phyloP scores from a whole-genome alignment of 371 early-diverging fungal species.

The Lichtheimia ornata region DNA sequence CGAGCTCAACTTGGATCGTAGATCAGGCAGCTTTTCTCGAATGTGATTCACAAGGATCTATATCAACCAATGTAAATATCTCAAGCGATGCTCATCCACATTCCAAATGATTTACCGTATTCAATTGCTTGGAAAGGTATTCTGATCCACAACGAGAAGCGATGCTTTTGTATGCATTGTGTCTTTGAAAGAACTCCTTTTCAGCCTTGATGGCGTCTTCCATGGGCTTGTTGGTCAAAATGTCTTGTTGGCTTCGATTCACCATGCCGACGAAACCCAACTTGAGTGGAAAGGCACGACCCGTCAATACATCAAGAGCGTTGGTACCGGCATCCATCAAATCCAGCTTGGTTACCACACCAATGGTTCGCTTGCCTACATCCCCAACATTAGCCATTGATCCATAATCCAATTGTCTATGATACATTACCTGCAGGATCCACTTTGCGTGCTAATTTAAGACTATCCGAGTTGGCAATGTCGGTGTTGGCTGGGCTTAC shows the following conservation, averaged over 20 bases:
- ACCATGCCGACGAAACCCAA: conserved; percentile 93
- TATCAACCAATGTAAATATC: conserved; percentile 15
- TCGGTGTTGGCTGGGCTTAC: conserved; percentile 93
- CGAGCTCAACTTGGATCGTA: conserved; percentile 79
- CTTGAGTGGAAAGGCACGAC: conserved; percentile 79
- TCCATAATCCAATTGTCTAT: background rate
- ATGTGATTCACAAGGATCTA: conserved; percentile 82
- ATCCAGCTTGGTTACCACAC: conserved; percentile 94
- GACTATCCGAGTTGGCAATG: conserved; percentile 91
- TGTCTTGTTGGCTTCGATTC: conserved; percentile 89
- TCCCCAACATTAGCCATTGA: background rate
- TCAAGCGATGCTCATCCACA: no score
- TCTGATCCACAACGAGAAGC: conserved; percentile 83
- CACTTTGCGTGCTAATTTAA: conserved; percentile 90
- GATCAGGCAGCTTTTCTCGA: conserved; percentile 79
- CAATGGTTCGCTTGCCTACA: conserved; percentile 77
- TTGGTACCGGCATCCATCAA: conserved; percentile 95
- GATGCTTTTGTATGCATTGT: conserved; percentile 83
- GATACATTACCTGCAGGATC: conserved; percentile 73
- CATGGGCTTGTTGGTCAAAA: conserved; percentile 81
- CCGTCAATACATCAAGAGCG: conserved; percentile 84
- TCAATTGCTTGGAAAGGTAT: conserved; percentile 78
- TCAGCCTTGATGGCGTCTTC: conserved; percentile 75
- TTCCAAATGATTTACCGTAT: conserved; percentile 52
- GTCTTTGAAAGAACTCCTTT: conserved; percentile 75